Base-by-base conservation (phyloP, 2,329 filamentous ascomycete species). In the Ascochyta rabiei region DNA sequence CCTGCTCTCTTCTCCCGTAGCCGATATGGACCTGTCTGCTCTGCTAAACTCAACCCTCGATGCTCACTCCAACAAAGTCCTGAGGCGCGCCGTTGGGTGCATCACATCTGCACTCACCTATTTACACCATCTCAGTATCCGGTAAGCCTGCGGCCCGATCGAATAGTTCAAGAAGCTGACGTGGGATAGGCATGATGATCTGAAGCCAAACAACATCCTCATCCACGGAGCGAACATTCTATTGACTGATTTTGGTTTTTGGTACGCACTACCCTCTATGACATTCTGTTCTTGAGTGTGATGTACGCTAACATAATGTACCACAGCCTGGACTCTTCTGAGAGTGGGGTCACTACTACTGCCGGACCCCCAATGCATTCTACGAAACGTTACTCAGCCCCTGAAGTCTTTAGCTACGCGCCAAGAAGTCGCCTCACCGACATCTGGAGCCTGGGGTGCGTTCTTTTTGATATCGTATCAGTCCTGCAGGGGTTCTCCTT, bases 191-290 rank as follows among this genome's bases (percentile, higher is more conserved):
- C 63, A 64, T 33, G 48, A 62, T 40, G 62, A 64, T 28, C 47
- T 63, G 15, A 64, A 64, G 33, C 62, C 62, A 3, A 53, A 62
- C 30, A 67, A 67, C 16, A 34, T 67, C 10, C 46, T 66, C 8
- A 48, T 66, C 34, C 61, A 61, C 38, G 58, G 56, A n/a, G 7
- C 35, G 2, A 61, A 61, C 12, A 43, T 66, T 28, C 45, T 66
- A 4, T 26, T 64, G 2, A 66, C 63, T 0, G 61, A 64, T 40
- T 66, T 63, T 40, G 59, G 59, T 4, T 60, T 63, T 26, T 56
- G 54, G 61, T 62, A 43, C 33, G 52, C 10, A 12, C 13, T 6
- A 8, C 8, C 8, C 9, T 13, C 6, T 16, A 19, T 16, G 6
- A 33, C 15, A 12, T 5, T 8, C 16, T 16, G 6, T 7, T 4